Conservation (phyloP, 163 green algal species). For the Scenedesmus sp. region DNA sequence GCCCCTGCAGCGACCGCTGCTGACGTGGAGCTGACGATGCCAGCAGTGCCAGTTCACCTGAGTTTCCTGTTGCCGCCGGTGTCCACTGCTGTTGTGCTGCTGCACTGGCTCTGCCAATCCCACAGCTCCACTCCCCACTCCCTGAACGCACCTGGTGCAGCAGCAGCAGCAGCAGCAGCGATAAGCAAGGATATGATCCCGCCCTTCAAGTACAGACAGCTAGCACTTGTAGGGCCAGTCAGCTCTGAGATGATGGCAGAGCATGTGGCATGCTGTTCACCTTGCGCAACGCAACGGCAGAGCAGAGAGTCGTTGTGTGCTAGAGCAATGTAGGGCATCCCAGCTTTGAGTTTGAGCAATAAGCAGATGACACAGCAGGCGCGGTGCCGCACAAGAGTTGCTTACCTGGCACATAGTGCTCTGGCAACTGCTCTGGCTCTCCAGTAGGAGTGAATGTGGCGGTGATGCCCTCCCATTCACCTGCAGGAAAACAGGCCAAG, state of each 20-base stretch:
- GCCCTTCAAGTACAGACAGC: no score
- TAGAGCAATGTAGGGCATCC: no score
- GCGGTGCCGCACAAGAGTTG: background rate
- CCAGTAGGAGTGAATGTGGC: slow-evolving; percentile 68
- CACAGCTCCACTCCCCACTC: slow-evolving; percentile 80
- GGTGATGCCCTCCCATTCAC: slow-evolving; percentile 80
- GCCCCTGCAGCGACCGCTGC: background rate
- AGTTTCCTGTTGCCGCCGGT: background rate
- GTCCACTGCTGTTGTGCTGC: background rate
- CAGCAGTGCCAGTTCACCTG: background rate
- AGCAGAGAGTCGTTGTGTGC: no score
- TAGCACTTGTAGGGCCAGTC: background rate
- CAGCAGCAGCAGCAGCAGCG: background rate
- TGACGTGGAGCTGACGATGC: slow-evolving; percentile 1
- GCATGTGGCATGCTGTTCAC: background rate
- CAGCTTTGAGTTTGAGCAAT: no score
- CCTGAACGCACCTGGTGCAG: slow-evolving; percentile 63
- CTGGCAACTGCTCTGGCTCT: slow-evolving; percentile 63
- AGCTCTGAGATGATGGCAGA: background rate
- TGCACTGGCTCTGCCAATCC: slow-evolving; percentile 81
- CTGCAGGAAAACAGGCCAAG: slow-evolving; percentile 22
- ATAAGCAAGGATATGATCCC: background rate
- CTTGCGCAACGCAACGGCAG: no score
- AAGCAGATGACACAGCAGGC: background rate
- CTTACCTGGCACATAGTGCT: slow-evolving; percentile 73